These are phyloP conservation scores for Coemansia guatemalensis DNA, from an alignment of 192 early-diverging fungal species.

Conservation along the genomic window DNA sequence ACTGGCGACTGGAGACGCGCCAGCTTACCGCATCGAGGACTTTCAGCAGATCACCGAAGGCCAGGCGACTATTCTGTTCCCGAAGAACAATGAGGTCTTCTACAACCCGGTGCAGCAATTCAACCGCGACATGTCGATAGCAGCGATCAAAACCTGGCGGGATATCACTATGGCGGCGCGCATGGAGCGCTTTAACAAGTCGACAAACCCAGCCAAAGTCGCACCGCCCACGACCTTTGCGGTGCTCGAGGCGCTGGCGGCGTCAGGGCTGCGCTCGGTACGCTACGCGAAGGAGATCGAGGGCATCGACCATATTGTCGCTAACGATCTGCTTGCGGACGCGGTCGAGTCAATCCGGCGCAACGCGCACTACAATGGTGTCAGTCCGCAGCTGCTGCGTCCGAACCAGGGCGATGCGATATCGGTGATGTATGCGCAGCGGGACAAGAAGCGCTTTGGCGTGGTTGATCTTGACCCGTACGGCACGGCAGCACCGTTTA, in stretches of 20 bases:
- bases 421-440: slow-evolving; percentile 69
- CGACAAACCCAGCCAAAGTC: slow-evolving; percentile 40
- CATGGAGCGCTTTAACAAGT: slow-evolving; percentile 57
- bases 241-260: slow-evolving; percentile 92
- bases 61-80: slow-evolving; percentile 80
- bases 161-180: slow-evolving; percentile 71
- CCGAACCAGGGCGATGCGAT: slow-evolving; percentile 85
- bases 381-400: slow-evolving; percentile 69
- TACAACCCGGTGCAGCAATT: slow-evolving; percentile 99
- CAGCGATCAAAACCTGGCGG: slow-evolving; percentile 92
- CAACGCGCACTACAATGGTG: slow-evolving; percentile 82
- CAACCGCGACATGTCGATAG: slow-evolving; percentile 97
- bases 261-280: slow-evolving; percentile 91
- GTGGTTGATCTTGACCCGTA: slow-evolving; percentile 98
- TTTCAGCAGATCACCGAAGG: slow-evolving; percentile 74
- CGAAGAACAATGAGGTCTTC: slow-evolving; percentile 90
- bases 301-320: slow-evolving; percentile 71
- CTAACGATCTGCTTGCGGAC: slow-evolving; percentile 89
- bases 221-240: slow-evolving; percentile 47
- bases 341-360: slow-evolving; percentile 86
- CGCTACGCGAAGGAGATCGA: slow-evolving; percentile 96
- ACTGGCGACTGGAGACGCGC: slow-evolving; percentile 21
- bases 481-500: slow-evolving; percentile 91
- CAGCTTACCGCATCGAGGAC: slow-evolving; percentile 41
- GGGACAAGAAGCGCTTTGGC: slow-evolving; percentile 65